These are phyloP conservation scores for Hysterium pulicare DNA, from an alignment of 2,329 filamentous ascomycete genomes.

Conservation along the genomic window DNA sequence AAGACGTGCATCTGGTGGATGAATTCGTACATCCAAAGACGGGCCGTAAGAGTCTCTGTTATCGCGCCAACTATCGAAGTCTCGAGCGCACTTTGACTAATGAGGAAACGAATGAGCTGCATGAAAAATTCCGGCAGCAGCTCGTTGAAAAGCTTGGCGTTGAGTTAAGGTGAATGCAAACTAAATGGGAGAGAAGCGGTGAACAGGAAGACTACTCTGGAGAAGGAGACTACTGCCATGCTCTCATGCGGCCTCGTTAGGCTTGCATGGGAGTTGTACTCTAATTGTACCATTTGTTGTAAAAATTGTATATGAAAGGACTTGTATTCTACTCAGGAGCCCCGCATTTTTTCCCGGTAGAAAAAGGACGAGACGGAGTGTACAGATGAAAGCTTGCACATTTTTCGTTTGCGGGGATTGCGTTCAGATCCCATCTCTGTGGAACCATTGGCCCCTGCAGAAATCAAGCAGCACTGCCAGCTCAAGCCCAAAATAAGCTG, in stretches of 20 bases:
- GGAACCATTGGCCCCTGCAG: too few species aligned
- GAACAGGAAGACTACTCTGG: background rate
- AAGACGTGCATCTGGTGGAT: slow-evolving; percentile 82
- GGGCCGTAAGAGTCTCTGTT: slow-evolving; percentile 79
- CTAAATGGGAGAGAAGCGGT: too few species aligned
- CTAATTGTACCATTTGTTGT: background rate
- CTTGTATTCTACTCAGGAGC: background rate
- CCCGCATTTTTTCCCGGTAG: background rate
- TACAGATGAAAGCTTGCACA: too few species aligned
- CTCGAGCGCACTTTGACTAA: slow-evolving; percentile 87
- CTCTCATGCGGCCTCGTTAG: background rate
- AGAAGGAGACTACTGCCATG: background rate
- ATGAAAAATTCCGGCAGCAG: slow-evolving; percentile 62
- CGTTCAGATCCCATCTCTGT: too few species aligned
- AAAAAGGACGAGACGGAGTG: too few species aligned
- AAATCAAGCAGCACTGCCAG: too few species aligned
- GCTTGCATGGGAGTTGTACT: background rate
- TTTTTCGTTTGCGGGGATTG: too few species aligned
- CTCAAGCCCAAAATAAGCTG: too few species aligned
- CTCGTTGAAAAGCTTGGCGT: slow-evolving; percentile 73
- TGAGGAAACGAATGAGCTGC: slow-evolving; percentile 71
- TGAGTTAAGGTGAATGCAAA: slow-evolving; percentile 65
- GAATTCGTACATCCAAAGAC: slow-evolving; percentile 87
- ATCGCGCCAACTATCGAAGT: slow-evolving; percentile 90
- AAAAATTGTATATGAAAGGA: background rate